Evolutionary conservation across 495 filamentous ascomycete genomes (phyloP), one percentile per base, ranked within the genome.

Genomic region (Hyphodiscus hymeniophilus): DNA sequence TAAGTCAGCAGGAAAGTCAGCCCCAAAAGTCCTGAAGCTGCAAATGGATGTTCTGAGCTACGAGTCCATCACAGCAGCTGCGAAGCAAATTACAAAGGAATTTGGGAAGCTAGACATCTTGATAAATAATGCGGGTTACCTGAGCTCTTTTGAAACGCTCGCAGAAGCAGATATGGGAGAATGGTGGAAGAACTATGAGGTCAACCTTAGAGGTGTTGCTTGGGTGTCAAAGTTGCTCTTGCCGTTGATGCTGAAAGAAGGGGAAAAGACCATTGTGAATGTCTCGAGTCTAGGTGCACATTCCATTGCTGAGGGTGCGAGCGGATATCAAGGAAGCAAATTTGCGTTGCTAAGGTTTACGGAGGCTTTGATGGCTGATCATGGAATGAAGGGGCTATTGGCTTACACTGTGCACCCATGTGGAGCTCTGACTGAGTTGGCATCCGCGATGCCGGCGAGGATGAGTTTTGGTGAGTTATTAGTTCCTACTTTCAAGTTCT

Each of bases 51-150:
- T 76, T 45, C 70, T 65, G 35, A 57, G 60, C 17, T 61, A 73
- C 38, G 38, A 38, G 30, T 68, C 63, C 22, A 69, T 72, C 26
- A 49, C 59, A 17, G 49, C 46, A 15, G 72, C 72, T 24, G 62
- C 61, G 1, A 42, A 58, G 13, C 38, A 51, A 0, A 51, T 74
- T 4, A 50, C 59, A 28, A 17, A 61, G 10, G 58, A 60, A 16
- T 60, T 50, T 7, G 69, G 70, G 1, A 51, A 65, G 4, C 65
- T 82, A 21, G 77, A 83, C 42, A 65, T 81, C 1, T 54, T 83
- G 10, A 68, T 81, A 12, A 79, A 79, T 53, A 83, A 81, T 45
- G 75, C 77, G 1, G 78, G 75, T 0, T 47, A 60, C 1, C 70
- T 74, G 66, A 26, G 36, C 65, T 40, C 42, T n/a, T 41, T 44